phyloP scores from a whole-genome alignment of 192 early-diverging fungal species.

The Cetraspora pellucida region DNA sequence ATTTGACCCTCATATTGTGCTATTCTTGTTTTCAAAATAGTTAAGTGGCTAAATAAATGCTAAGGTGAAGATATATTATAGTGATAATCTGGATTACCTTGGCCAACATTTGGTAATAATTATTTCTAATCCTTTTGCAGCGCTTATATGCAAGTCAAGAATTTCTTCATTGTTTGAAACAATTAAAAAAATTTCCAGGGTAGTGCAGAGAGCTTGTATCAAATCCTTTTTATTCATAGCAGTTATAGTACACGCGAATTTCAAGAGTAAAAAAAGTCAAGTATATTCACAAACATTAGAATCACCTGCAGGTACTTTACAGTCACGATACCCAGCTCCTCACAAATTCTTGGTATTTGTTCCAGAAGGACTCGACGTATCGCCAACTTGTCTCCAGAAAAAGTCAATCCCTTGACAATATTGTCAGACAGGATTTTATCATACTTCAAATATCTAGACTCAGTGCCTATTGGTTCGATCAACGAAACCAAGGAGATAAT shows the following conservation, averaged over 20 bases:
- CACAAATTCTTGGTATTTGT: constrained; percentile 14
- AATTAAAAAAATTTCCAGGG: constrained; percentile 13
- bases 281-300: background rate
- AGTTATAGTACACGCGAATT: too few species aligned
- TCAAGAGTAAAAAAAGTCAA: background rate
- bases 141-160: constrained; percentile 1
- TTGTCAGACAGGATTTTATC: constrained; percentile 26
- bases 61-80: background rate
- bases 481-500: constrained; percentile 18
- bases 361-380: constrained; percentile 24
- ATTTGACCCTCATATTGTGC: constrained; percentile 14
- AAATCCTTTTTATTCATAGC: constrained; percentile 5
- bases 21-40: background rate
- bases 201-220: background rate
- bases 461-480: background rate
- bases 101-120: constrained; percentile 28
- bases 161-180: constrained; percentile 19
- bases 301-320: constrained; percentile 34
- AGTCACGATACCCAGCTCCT: constrained; percentile 12
- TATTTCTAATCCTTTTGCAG: constrained; percentile 19
- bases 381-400: constrained; percentile 23
- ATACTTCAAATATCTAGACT: background rate
- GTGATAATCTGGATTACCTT: background rate
- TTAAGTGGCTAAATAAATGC: background rate
- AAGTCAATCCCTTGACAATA: constrained; percentile 24